Base-by-base conservation (phyloP, 2,329 filamentous ascomycete genomes). In the Pseudopithomyces maydicus region DNA sequence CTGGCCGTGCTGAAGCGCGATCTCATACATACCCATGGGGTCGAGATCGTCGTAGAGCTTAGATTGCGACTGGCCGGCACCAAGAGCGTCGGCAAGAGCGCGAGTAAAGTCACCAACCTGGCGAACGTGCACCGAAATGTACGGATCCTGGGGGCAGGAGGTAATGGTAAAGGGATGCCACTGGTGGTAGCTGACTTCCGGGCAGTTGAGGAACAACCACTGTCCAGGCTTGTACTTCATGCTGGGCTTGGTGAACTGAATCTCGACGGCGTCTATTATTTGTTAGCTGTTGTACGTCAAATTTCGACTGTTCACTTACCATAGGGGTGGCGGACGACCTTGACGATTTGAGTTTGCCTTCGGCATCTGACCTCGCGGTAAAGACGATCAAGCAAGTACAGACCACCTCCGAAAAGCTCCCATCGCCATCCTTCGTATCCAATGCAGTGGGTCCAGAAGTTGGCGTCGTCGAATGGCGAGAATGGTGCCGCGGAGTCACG, bases 111-210 rank as follows among this genome's bases (percentile, higher is more conserved):
- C 95, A 65, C 95, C 95, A 6, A 98, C 94, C 80, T 98, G 95
- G 47, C 95, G 90, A 56, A 99, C 88, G 77, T 99, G 95, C 29
- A 99, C 85, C 38, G 92, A 97, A 64, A 98, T 87, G 72, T 98
- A 98, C 0, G 91, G 90, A 69, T 99, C 95, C 72, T 92, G 95
- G 5, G 95, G 95, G 78, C 95, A 99, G 10, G 95, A 98, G 2
- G 95, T 99, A 77, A 99, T 98, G 71, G 95, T 99, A 75, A 98
- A 99, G 1, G 95, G 95, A 78, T 99, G 95, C 95, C 95, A 99
- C 80, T 99, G 92, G 72, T 92, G 88, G 68, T 84, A 86, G 63
- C 92, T 97, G 52, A 99, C 87, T 6, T 90, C 89, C 0, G 95
- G 95, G 22, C 96, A 88, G 76, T 98, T 94, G 57, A 99, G 84